Evolutionary conservation across 2,329 filamentous ascomycete species (phyloP).

Genomic region (Pestalotiopsis sp.): DNA sequence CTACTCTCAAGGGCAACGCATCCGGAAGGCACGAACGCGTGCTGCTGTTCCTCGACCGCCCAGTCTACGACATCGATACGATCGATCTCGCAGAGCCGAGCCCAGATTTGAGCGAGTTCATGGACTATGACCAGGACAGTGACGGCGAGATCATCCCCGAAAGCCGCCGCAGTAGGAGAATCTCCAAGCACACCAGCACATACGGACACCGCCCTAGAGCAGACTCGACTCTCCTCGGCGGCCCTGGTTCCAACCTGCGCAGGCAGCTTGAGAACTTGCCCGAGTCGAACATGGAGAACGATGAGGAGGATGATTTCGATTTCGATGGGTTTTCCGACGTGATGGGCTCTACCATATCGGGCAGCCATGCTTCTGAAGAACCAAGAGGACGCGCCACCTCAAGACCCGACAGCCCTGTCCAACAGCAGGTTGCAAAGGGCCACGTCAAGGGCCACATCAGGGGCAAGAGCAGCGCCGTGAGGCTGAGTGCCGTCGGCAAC

Average conservation of each 20-base stretch:
- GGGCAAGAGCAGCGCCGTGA: constrained; percentile 40
- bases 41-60: constrained; percentile 33
- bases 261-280: constrained; percentile 13
- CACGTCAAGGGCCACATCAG: constrained; percentile 20
- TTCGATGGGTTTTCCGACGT: constrained; percentile 21
- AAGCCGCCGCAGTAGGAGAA: constrained; percentile 9
- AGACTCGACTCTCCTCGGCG: constrained; percentile 3
- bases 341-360: neutral
- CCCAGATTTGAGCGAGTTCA: constrained; percentile 18
- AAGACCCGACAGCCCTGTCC: constrained; percentile 38
- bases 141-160: constrained; percentile 19
- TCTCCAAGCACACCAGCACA: neutral
- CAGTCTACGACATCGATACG: constrained; percentile 22
- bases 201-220: neutral
- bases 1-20: neutral
- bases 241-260: constrained; percentile 7
- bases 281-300: constrained; percentile 16
- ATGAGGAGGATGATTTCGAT: constrained; percentile 22
- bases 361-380: constrained; percentile 21
- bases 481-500: constrained; percentile 42
- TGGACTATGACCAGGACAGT: constrained; percentile 27
- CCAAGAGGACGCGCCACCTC: constrained; percentile 28
- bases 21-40: constrained; percentile 26
- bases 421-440: constrained; percentile 15
- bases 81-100: constrained; percentile 27